phyloP scores from a whole-genome alignment of 2,329 filamentous ascomycete species.

The Lasiodiplodia citricola region DNA sequence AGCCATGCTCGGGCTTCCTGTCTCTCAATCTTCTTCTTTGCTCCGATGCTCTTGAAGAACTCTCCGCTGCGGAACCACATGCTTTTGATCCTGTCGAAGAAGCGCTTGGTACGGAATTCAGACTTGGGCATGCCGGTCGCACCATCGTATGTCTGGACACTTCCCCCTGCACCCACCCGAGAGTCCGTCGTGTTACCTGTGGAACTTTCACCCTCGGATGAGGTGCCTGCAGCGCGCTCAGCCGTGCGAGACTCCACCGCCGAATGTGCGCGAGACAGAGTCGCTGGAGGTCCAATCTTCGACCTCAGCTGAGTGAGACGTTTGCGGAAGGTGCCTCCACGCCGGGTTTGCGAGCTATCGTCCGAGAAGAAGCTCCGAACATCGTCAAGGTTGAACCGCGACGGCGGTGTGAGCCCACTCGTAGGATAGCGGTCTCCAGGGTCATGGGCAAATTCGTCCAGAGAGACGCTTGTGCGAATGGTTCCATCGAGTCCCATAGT shows the following conservation, averaged over 20 bases:
- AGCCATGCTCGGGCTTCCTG: slow-evolving; percentile 27
- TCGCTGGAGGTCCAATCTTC: slow-evolving; percentile 24
- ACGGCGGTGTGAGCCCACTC: slow-evolving; percentile 51
- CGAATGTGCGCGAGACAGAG: slow-evolving; percentile 28
- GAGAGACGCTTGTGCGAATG: not conserved
- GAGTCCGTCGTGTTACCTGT: slow-evolving; percentile 10
- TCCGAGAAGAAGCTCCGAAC: slow-evolving; percentile 50
- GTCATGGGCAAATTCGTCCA: slow-evolving; percentile 21
- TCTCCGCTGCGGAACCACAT: slow-evolving; percentile 38
- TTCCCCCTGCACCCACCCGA: not conserved
- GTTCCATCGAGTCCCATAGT: slow-evolving; percentile 10
- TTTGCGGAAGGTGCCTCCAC: slow-evolving; percentile 39
- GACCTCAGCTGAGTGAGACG: slow-evolving; percentile 40
- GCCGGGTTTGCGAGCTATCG: slow-evolving; percentile 36
- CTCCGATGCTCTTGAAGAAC: slow-evolving; percentile 35
- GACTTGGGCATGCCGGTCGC: slow-evolving; percentile 45
- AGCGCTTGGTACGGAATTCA: slow-evolving; percentile 47
- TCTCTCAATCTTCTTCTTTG: slow-evolving; percentile 21
- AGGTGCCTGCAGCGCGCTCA: not conserved
- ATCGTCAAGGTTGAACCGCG: slow-evolving; percentile 46
- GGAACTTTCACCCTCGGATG: not conserved
- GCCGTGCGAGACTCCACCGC: slow-evolving; percentile 25
- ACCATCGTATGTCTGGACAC: slow-evolving; percentile 31
- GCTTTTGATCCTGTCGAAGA: slow-evolving; percentile 45
- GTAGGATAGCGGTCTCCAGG: slow-evolving; percentile 56